Base-by-base conservation (phyloP, 371 early-diverging fungal genomes). In the Dinochytrium kinnereticum region DNA sequence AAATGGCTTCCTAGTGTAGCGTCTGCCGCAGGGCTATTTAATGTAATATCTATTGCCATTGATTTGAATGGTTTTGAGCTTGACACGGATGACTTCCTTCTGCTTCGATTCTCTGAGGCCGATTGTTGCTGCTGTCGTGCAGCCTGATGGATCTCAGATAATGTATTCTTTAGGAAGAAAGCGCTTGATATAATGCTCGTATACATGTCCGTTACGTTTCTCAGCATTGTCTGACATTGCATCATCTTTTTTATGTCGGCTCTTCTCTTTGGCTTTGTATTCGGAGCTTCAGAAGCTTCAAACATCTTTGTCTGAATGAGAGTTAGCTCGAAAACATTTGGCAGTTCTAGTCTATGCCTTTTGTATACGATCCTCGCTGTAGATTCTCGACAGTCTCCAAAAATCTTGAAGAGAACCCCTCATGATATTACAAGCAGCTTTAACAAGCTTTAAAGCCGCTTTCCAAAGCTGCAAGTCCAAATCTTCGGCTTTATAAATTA, bases 351-450 rank as follows among this genome's bases (percentile, higher is more conserved):
- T 31, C 28, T 36, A 38, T 71, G 77, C 82, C 78, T 82, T 83
- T 68, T 82, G 78, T 51, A 94, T 91, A 75, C 92, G 89, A 51
- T 94, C 93, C 59, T 95, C 96, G 75, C 92, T 91, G 74, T 89
- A 96, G 1, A 94, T 88, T 64, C 87, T 88, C 39, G 94, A 92
- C 1, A 96, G 76, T 77, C 91, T 89, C 95, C 98, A 96, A 82
- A 97, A 96, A 70, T 94, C 95, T n/a, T 96, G 96, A 70, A 97
- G 76, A 51, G 90, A 87, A 15, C 89, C 88, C n/a, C 89, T 70
- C 26, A 97, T 75, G 2, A 93, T 80, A 38, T 90, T 87, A 0
- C 94, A 94, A 1, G 94, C 82, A 0, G 89, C 86, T 76, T 92
- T 90, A 31, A 94, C 90, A 15, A 93, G 82, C 0, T 86, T 85